These are phyloP conservation scores for Scutellospora calospora DNA, from an alignment of 371 early-diverging fungal genomes.

Conservation along the genomic window DNA sequence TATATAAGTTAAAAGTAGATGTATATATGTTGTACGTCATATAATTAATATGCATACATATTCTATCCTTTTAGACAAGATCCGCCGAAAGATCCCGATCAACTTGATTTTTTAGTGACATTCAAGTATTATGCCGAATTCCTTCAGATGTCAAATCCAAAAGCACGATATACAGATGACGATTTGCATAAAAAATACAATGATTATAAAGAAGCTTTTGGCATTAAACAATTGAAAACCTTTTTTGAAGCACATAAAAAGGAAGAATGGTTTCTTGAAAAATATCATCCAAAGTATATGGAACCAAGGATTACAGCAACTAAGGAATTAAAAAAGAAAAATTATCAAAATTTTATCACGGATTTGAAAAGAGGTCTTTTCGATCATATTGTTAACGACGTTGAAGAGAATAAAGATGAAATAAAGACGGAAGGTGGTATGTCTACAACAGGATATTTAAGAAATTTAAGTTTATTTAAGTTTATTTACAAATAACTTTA, in stretches of 20 bases:
- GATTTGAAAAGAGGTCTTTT: slow-evolving; percentile 76
- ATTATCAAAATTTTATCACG: slow-evolving; percentile 66
- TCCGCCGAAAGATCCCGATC: slow-evolving; percentile 72
- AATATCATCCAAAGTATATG: slow-evolving; percentile 82
- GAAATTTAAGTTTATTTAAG: neutral
- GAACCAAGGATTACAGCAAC: slow-evolving; percentile 64
- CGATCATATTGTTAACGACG: slow-evolving; percentile 77
- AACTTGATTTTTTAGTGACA: slow-evolving; percentile 80
- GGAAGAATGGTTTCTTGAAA: slow-evolving; percentile 93
- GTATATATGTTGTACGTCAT: neutral
- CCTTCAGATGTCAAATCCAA: slow-evolving; percentile 59
- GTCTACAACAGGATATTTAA: slow-evolving; percentile 45
- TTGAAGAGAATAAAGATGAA: slow-evolving; percentile 53
- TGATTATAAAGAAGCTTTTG: slow-evolving; percentile 81
- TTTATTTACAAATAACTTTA: too few species aligned
- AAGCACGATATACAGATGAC: slow-evolving; percentile 72
- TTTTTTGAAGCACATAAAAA: slow-evolving; percentile 84
- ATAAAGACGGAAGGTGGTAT: slow-evolving; percentile 49
- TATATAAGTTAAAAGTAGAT: too few species aligned
- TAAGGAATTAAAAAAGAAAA: slow-evolving; percentile 60
- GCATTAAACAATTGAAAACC: slow-evolving; percentile 67
- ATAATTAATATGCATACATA: neutral
- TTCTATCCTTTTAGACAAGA: slow-evolving; percentile 35
- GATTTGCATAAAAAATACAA: slow-evolving; percentile 83
- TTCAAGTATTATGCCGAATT: slow-evolving; percentile 84